Evolutionary conservation across 768 basidiomycete genomes (phyloP).

Genomic region (Russula dissimulans): DNA sequence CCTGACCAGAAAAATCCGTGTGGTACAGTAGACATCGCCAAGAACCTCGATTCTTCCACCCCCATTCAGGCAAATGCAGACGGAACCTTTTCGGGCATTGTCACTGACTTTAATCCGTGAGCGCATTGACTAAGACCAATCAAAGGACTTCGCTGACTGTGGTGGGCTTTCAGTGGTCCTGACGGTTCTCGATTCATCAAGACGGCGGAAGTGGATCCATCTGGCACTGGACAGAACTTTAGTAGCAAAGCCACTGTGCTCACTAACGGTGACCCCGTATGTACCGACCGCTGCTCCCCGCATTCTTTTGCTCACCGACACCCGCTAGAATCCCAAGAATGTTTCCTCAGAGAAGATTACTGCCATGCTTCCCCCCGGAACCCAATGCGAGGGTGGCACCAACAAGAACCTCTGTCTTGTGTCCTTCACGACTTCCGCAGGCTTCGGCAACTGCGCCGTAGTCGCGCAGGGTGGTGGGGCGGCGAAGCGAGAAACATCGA

Average conservation of each 20-base stretch:
- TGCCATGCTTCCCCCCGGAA: slow-evolving; percentile 39
- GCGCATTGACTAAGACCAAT: slow-evolving; percentile 21
- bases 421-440: slow-evolving; percentile 39
- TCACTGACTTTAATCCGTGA: slow-evolving; percentile 41
- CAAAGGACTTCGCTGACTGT: slow-evolving; percentile 29
- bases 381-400: slow-evolving; percentile 42
- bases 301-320: not conserved
- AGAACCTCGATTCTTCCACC: slow-evolving; percentile 31
- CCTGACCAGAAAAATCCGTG: slow-evolving; percentile 30
- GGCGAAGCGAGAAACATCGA: not conserved
- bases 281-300: slow-evolving; percentile 12
- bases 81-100: slow-evolving; percentile 34
- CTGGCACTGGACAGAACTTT: slow-evolving; percentile 28
- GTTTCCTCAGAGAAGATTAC: slow-evolving; percentile 33
- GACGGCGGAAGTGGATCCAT: slow-evolving; percentile 36
- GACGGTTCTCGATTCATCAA: slow-evolving; percentile 42
- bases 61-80: slow-evolving; percentile 25
- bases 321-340: slow-evolving; percentile 30
- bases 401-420: slow-evolving; percentile 40
- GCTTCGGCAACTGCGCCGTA: slow-evolving; percentile 48
- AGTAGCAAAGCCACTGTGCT: slow-evolving; percentile 31
- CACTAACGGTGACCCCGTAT: slow-evolving; percentile 41
- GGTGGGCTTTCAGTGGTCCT: slow-evolving; percentile 25
- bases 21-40: slow-evolving; percentile 35
- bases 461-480: slow-evolving; percentile 27